Percentiles rank a stretch among this genome's conserved stretches.
These are phyloP conservation scores for Geum urbanum DNA, from an alignment of 306 rosid species.

Conservation along the genomic window DNA sequence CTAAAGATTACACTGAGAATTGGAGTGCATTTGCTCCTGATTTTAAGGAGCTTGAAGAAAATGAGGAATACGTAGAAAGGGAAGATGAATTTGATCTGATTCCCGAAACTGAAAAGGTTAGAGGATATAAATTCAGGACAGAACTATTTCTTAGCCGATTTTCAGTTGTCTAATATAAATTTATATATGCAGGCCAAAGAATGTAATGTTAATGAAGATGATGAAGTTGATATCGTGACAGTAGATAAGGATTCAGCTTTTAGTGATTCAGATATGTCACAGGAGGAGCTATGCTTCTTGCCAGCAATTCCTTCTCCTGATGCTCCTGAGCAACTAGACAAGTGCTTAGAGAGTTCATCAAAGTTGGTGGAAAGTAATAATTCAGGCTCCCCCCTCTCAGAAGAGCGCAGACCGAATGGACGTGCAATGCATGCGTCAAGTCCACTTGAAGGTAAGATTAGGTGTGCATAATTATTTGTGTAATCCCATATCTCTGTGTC, in stretches of 20 bases:
- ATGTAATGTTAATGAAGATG: constrained; percentile 78
- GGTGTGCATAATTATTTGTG: background rate
- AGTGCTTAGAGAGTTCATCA: constrained; percentile 62
- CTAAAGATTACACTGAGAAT: constrained; percentile 95
- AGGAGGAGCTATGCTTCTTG: constrained; percentile 79
- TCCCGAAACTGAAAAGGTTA: constrained; percentile 86
- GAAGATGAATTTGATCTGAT: constrained; percentile 97
- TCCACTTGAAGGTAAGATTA: constrained; percentile 66
- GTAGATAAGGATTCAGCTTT: constrained; percentile 78
- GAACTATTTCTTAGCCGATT: background rate
- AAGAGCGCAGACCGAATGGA: constrained; percentile 81
- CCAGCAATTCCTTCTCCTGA: constrained; percentile 80
- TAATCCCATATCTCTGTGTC: background rate
- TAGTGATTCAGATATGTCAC: constrained; percentile 89
- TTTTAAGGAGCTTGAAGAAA: constrained; percentile 97
- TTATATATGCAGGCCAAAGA: constrained; percentile 61
- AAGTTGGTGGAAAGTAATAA: constrained; percentile 72
- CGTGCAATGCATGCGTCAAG: constrained; percentile 56
- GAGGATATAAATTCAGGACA: constrained; percentile 8
- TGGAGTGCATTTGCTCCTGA: constrained; percentile 99
- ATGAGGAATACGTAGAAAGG: constrained; percentile 84
- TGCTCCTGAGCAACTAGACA: constrained; percentile 60
- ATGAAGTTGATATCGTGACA: constrained; percentile 74
- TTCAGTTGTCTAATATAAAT: constrained; percentile 11
- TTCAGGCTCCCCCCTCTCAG: constrained; percentile 89